phyloP scores from a whole-genome alignment of 2,329 filamentous ascomycete species.

The Penicillium sp. region DNA sequence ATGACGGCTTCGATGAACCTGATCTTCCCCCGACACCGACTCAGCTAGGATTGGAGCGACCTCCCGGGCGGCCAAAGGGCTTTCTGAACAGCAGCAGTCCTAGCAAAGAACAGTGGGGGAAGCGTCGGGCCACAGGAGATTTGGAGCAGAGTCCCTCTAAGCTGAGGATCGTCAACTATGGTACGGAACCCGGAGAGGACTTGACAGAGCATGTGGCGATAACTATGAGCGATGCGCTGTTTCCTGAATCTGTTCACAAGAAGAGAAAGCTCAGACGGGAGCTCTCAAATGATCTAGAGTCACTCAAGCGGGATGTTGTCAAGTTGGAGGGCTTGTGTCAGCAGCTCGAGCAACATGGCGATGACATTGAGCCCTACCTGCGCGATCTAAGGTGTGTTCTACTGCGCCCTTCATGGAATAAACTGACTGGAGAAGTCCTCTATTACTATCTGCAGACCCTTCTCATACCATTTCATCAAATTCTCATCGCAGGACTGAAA shows the following conservation, averaged over 20 bases:
- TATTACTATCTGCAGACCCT: slow-evolving; percentile 37
- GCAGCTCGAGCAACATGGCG: slow-evolving; percentile 50
- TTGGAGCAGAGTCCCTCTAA: slow-evolving; percentile 39
- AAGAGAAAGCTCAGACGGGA: slow-evolving; percentile 60
- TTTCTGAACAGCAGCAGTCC: slow-evolving; percentile 46
- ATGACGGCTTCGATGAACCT: slow-evolving; percentile 58
- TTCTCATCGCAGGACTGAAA: slow-evolving; percentile 26
- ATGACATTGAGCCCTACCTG: slow-evolving; percentile 37
- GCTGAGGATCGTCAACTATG: slow-evolving; percentile 26
- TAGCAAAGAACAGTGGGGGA: slow-evolving; percentile 35
- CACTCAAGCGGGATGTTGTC: slow-evolving; percentile 63
- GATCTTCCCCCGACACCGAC: slow-evolving; percentile 63
- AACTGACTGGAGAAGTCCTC: slow-evolving; percentile 34
- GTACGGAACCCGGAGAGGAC: slow-evolving; percentile 17
- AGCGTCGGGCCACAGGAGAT: slow-evolving; percentile 29
- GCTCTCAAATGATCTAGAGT: slow-evolving; percentile 61
- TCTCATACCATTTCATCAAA: slow-evolving; percentile 29
- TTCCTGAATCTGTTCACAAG: slow-evolving; percentile 35
- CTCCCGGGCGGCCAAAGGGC: slow-evolving; percentile 36
- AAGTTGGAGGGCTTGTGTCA: slow-evolving; percentile 64
- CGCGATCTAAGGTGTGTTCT: slow-evolving; percentile 39
- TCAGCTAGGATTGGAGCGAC: slow-evolving; percentile 44
- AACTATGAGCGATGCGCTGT: slow-evolving; percentile 17
- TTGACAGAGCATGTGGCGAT: slow-evolving; percentile 10
- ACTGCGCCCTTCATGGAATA: not conserved